Evolutionary conservation across 1,284 basidiomycete genomes (phyloP).

Genomic region (Lignosus rhinocerotis): DNA sequence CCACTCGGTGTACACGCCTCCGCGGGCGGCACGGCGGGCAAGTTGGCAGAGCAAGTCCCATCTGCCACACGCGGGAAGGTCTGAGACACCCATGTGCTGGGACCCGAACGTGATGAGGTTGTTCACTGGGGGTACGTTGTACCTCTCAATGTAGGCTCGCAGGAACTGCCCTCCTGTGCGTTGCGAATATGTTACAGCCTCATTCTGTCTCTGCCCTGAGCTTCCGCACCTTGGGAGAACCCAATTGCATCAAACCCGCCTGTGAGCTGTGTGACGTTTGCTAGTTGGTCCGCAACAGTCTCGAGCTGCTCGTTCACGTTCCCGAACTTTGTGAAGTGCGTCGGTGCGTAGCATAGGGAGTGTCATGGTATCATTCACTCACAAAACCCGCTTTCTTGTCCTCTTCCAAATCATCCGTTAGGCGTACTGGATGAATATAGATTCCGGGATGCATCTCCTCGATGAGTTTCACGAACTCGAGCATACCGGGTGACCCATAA

Average conservation of each 20-base stretch:
- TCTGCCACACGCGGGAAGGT: conserved; percentile 72
- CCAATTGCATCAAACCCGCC: conserved; percentile 90
- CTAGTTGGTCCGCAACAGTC: conserved; percentile 68
- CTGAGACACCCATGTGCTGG: conserved; percentile 84
- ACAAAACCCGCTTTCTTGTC: conserved; percentile 85
- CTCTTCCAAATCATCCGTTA: conserved; percentile 64
- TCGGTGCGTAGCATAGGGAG: background rate
- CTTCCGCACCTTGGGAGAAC: conserved; percentile 79
- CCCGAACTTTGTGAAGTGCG: conserved; percentile 60
- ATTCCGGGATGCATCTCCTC: conserved; percentile 79
- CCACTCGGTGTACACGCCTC: conserved; percentile 81
- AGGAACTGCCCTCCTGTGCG: conserved; percentile 79
- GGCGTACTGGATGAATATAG: conserved; percentile 81
- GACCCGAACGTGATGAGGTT: conserved; percentile 91
- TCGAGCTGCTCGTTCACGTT: conserved; percentile 75
- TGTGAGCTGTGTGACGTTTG: conserved; percentile 65
- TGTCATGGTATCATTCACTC: conserved; percentile 34
- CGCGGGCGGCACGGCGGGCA: conserved; percentile 70
- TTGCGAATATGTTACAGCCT: conserved; percentile 13
- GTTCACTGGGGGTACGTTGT: conserved; percentile 74
- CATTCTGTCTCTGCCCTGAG: background rate
- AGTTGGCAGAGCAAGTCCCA: conserved; percentile 78
- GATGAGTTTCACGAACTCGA: conserved; percentile 67
- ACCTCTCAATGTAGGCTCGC: conserved; percentile 85
- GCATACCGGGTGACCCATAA: conserved; percentile 66